phyloP scores from a whole-genome alignment of 148 eudicot species.

The Silene uniflora region DNA sequence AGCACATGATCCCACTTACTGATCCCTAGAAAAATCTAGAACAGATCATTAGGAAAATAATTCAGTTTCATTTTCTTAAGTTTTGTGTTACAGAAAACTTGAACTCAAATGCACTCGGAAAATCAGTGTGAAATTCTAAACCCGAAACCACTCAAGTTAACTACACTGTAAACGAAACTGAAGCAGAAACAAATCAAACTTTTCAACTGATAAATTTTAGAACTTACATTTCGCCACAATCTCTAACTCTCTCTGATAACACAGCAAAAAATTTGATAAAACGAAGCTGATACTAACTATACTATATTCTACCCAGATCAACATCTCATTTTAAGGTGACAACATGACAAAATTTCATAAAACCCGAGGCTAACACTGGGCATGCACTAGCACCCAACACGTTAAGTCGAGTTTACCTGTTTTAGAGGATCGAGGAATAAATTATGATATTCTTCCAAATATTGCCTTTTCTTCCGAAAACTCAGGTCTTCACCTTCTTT shows the following conservation, averaged over 20 bases:
- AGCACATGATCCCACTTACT: too few species aligned
- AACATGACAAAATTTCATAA: neutral
- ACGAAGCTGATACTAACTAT: neutral
- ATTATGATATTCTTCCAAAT: neutral
- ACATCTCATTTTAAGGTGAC: neutral
- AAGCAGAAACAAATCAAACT: neutral
- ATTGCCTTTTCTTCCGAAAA: neutral
- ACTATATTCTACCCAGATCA: neutral
- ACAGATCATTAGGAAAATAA: too few species aligned
- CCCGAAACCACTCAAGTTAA: neutral
- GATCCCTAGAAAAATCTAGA: too few species aligned
- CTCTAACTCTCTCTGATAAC: neutral
- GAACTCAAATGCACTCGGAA: too few species aligned
- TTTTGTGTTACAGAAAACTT: too few species aligned
- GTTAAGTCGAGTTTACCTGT: neutral
- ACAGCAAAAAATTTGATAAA: neutral
- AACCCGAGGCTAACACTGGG: neutral
- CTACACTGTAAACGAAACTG: neutral
- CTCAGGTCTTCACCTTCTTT: conserved; percentile 24
- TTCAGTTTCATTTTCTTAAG: too few species aligned
- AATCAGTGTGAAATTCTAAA: too few species aligned
- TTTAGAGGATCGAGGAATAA: neutral
- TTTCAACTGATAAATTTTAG: neutral
- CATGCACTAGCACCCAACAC: neutral
- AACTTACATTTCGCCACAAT: neutral